phyloP scores from a whole-genome alignment of 768 basidiomycete species.

The Omphalotus guepiniiformis region DNA sequence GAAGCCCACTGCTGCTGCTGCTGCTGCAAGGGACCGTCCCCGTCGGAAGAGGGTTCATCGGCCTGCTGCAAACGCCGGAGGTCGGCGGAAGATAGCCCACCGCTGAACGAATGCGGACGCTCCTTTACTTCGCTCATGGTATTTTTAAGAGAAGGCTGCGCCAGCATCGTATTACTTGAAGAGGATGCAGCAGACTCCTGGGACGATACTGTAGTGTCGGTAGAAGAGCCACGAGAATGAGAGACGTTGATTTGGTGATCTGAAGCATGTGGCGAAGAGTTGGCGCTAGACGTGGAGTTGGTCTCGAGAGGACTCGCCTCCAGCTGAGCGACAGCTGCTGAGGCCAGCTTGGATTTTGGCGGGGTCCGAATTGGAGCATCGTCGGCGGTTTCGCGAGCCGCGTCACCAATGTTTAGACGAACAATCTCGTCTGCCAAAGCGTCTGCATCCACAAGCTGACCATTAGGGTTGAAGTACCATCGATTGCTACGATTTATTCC shows the following conservation, averaged over 20 bases:
- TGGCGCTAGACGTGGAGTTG: slow-evolving; percentile 64
- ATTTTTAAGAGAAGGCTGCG: slow-evolving; percentile 50
- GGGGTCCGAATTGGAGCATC: slow-evolving; percentile 62
- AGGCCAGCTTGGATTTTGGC: slow-evolving; percentile 58
- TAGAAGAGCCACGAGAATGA: slow-evolving; percentile 82
- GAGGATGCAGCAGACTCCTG: slow-evolving; percentile 51
- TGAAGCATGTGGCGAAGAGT: slow-evolving; percentile 66
- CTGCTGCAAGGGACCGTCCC: slow-evolving; percentile 31
- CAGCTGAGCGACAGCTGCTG: slow-evolving; percentile 49
- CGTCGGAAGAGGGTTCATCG: slow-evolving; percentile 38
- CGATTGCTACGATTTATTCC: slow-evolving; percentile 38
- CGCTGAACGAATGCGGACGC: slow-evolving; percentile 79
- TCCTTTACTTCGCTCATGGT: slow-evolving; percentile 60
- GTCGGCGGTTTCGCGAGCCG: slow-evolving; percentile 42
- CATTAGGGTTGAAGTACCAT: slow-evolving; percentile 63
- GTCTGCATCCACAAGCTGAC: slow-evolving; percentile 58
- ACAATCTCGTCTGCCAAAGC: slow-evolving; percentile 67
- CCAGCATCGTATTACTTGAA: slow-evolving; percentile 52
- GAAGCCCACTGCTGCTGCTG: slow-evolving; percentile 49
- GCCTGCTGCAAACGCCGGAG: slow-evolving; percentile 71
- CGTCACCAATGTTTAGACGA: slow-evolving; percentile 63
- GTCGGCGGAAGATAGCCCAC: slow-evolving; percentile 70
- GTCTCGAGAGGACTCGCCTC: slow-evolving; percentile 73
- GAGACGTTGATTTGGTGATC: slow-evolving; percentile 64
- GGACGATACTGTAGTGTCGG: slow-evolving; percentile 64